Evolutionary conservation across 1,284 basidiomycete species (phyloP), one percentile per base, ranked within the genome.

Genomic region (Singerocomus rubriflavus): DNA sequence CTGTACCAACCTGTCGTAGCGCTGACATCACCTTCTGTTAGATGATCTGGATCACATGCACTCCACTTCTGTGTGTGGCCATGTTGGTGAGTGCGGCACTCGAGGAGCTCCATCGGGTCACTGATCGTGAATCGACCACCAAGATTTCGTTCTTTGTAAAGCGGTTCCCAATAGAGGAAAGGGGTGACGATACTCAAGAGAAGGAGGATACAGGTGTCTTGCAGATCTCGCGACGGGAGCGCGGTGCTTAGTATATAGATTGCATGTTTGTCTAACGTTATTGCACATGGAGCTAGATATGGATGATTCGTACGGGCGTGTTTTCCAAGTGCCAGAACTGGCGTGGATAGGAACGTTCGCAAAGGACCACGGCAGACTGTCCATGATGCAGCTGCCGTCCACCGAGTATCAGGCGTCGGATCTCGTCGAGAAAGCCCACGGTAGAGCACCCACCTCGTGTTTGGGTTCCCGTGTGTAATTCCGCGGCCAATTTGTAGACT

Each of bases 1-100:
- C 35, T 44, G 44, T 39, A 27, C 31, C 31, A 34, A 54, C 10
- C 26, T 43, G 47, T 51, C 48, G 48, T 36, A 32, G 48, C 35
- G 13, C 49, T 57, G 46, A 56, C 52, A 52, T 57, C 49, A 54
- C 21, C 54, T 62, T 43, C 52, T 35, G 21, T 46, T 44, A 85
- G 83, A 75, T 71, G 46, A 73, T 85, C 50, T 85, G 83, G 83
- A 76, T 77, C 14, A 72, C 80, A 26, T 85, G 82, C 60, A 64
- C 77, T 35, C 83, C 83, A 26, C 76, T 80, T 58, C 63, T 84
- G 41, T 79, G 77, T 29, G 53, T 79, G 48, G 79, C 80, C 32
- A 72, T 77, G 57, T 57, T 82, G 59, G 79, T 82, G 58, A 61
- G 69, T 61, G 30, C 30, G 29, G 21, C 21, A 33, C 33, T 42